Base-by-base conservation (phyloP, 768 basidiomycete genomes). In the Suillus clintonianus region DNA sequence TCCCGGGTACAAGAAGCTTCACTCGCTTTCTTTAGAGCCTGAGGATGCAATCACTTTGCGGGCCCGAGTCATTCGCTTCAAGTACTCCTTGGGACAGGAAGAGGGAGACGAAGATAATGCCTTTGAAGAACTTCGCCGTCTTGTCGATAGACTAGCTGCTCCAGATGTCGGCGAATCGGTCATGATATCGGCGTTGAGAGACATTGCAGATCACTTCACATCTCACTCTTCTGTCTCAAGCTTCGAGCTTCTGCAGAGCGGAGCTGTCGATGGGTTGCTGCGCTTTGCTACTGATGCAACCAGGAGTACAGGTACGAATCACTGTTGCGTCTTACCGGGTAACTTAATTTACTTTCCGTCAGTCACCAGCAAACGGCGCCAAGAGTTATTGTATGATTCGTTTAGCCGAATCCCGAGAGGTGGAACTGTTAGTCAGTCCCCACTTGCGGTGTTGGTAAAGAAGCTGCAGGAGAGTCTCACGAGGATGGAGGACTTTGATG, bases 381-480 rank as follows among this genome's bases (percentile, higher is more conserved):
- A 92, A 68, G 89, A 92, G 59, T 79, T 97, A 24, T 74, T 99
- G 47, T 84, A 94, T 60, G 89, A 93, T 61, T 86, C 91, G 2
- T 92, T 99, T 72, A 85, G 86, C 37, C 83, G 85, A 47, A 80
- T 82, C 66, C 74, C 79, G 32, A 86, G 82, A 67, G 76, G 73
- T 9, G 63, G 83, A 60, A 78, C 64, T 42, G 72, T 75, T 59
- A 78, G 70, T 27, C 88, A 85, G 74, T 88, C 83, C 9, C 87
- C 86, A 0, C 87, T 97, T 47, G 76, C 88, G 2, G 83, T 90
- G 11, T 85, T 99, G 39, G 94, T 99, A 60, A 98, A 97, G 83
- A 95, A 97, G 68, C 77, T 99, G 39, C 97, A 99, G 75, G 97
- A 99, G 77, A 93, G 91, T 73, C 77, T 99, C 27, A 97, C 97